Evolutionary conservation across 2,329 filamentous ascomycete genomes (phyloP).

Genomic region (Clarireedia sp.): DNA sequence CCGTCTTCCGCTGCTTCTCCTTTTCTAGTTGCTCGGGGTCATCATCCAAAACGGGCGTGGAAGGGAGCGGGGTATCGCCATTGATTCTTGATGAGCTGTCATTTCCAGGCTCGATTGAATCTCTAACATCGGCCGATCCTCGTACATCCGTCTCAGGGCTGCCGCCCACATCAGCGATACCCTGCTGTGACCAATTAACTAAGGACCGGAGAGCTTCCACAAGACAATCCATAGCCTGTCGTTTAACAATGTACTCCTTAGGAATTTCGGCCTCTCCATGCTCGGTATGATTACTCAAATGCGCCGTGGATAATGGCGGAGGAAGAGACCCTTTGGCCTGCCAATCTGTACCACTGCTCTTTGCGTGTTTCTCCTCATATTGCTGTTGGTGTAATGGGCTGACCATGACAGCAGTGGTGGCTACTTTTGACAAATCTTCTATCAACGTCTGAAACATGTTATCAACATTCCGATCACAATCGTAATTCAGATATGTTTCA

Average conservation of each 20-base stretch:
- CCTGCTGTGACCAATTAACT: slow-evolving; percentile 77
- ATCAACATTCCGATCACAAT: slow-evolving; percentile 90
- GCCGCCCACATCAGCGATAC: slow-evolving; percentile 52
- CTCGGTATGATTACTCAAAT: slow-evolving; percentile 37
- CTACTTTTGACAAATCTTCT: slow-evolving; percentile 84
- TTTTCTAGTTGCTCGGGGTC: slow-evolving; percentile 92
- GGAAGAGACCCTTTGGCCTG: slow-evolving; percentile 78
- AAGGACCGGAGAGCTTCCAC: slow-evolving; percentile 84
- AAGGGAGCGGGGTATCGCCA: slow-evolving; percentile 47
- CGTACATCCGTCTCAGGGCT: slow-evolving; percentile 44
- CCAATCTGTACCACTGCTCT: slow-evolving; percentile 63
- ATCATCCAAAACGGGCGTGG: slow-evolving; percentile 69
- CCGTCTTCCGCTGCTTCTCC: slow-evolving; percentile 89
- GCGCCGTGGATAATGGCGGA: slow-evolving; percentile 60
- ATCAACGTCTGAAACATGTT: slow-evolving; percentile 96
- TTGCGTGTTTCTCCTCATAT: slow-evolving; percentile 69
- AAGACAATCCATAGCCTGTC: slow-evolving; percentile 77
- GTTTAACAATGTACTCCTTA: slow-evolving; percentile 84
- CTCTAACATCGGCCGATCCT: slow-evolving; percentile 50
- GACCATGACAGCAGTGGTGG: slow-evolving; percentile 68
- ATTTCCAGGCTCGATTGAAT: slow-evolving; percentile 67
- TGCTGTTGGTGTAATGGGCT: slow-evolving; percentile 72
- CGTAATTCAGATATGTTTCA: slow-evolving; percentile 95
- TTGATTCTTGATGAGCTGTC: slow-evolving; percentile 52
- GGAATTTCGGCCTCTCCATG: slow-evolving; percentile 66